Evolutionary conservation across 75 land plant species (phyloP).

Genomic region (Pseudotsuga menziesii): DNA sequence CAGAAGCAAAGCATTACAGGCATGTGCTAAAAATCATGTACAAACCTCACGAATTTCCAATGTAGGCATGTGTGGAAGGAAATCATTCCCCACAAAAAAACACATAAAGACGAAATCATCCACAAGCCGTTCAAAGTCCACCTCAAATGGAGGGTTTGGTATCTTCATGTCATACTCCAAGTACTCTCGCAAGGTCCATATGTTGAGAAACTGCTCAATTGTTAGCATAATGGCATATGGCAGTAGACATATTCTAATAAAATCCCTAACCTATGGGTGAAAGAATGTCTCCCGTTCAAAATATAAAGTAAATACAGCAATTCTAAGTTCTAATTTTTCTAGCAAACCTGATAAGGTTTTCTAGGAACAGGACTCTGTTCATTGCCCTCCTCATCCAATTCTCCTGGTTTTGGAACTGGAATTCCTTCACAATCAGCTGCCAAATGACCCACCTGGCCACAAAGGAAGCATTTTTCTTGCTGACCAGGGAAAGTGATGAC

Average conservation of each 20-base stretch:
- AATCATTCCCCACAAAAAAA: constrained; percentile 98
- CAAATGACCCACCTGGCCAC: constrained; percentile 89
- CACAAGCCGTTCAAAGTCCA: constrained; percentile 79
- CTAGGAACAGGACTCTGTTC: constrained; percentile 16
- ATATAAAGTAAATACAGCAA: neutral
- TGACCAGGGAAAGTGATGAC: constrained; percentile 74
- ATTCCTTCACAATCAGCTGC: constrained; percentile 87
- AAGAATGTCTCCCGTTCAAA: neutral
- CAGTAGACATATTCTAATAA: neutral
- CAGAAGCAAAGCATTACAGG: constrained; percentile 83
- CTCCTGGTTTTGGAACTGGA: constrained; percentile 20
- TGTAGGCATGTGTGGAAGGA: constrained; percentile 98
- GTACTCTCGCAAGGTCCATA: constrained; percentile 93
- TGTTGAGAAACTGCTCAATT: constrained; percentile 71
- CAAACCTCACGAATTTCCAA: constrained; percentile 96
- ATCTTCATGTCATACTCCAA: constrained; percentile 78
- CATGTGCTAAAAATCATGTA: neutral
- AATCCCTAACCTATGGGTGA: neutral
- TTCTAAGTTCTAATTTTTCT: neutral
- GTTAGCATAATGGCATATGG: neutral
- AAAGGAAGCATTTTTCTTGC: constrained; percentile 86
- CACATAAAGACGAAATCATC: constrained; percentile 98
- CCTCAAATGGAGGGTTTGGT: constrained; percentile 60
- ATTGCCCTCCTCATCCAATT: constrained; percentile 23
- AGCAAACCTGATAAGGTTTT: constrained; percentile 42